phyloP scores from a whole-genome alignment of 805 yeast species.

The Hanseniaspora vineae region DNA sequence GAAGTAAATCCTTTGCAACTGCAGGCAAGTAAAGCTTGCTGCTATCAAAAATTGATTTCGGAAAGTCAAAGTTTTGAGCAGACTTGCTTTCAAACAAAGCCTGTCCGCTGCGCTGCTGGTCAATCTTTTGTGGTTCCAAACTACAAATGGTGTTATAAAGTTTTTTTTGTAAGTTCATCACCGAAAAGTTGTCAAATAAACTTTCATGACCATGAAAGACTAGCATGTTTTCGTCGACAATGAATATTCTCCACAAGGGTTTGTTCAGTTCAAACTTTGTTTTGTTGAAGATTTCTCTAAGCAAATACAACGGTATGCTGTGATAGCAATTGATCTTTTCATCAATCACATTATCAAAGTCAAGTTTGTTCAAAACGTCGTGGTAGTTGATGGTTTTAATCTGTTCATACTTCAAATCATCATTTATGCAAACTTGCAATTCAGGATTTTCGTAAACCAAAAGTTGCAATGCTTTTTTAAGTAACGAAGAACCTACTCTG shows the following conservation, averaged over 20 bases:
- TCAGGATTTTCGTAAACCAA: conserved; percentile 14
- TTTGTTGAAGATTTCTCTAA: conserved; percentile 18
- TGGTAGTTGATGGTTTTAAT: conserved; percentile 10
- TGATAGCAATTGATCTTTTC: conserved; percentile 16
- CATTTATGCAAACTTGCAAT: conserved; percentile 14
- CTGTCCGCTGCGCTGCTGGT: no score
- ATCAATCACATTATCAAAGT: conserved; percentile 15
- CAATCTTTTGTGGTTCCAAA: not conserved
- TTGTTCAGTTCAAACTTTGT: conserved; percentile 12
- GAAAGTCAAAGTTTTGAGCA: conserved; percentile 5
- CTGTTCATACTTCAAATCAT: conserved; percentile 13
- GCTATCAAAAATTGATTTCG: conserved; percentile 18
- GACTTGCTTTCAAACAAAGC: conserved; percentile 2
- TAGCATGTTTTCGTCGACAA: conserved; percentile 16
- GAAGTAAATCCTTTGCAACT: conserved; percentile 12
- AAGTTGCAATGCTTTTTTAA: conserved; percentile 13
- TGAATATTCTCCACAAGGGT: conserved; percentile 18
- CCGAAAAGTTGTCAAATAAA: conserved; percentile 20
- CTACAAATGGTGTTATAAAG: conserved; percentile 12
- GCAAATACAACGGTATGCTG: conserved; percentile 18
- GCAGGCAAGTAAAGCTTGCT: conserved; percentile 17
- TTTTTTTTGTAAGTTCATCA: conserved; percentile 17
- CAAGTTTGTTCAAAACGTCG: conserved; percentile 16
- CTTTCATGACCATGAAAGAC: conserved; percentile 21
- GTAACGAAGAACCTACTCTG: conserved; percentile 8